Conservation (phyloP, 148 eudicot genomes). For the Fagopyrum tataricum region DNA sequence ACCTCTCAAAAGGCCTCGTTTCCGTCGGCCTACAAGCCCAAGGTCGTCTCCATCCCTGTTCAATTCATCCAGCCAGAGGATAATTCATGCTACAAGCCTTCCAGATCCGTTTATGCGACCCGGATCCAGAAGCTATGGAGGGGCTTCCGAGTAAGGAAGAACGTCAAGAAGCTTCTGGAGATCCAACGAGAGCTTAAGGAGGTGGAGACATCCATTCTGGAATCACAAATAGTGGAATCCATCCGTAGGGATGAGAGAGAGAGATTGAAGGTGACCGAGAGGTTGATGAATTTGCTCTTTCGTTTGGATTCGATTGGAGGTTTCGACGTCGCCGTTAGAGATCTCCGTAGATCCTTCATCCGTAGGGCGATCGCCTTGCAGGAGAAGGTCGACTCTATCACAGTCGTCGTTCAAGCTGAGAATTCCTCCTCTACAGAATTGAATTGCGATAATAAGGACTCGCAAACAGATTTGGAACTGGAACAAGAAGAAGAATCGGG, state of each 20-base stretch:
- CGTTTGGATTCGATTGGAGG: slow-evolving; percentile 59
- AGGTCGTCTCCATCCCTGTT: neutral
- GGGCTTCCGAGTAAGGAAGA: slow-evolving; percentile 52
- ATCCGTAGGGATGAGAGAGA: slow-evolving; percentile 35
- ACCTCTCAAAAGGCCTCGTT: neutral
- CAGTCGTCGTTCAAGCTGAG: neutral
- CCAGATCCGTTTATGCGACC: slow-evolving; percentile 18
- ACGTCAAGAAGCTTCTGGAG: slow-evolving; percentile 35
- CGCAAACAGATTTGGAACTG: neutral
- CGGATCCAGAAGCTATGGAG: slow-evolving; percentile 65
- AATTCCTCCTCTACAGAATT: neutral
- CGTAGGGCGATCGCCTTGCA: slow-evolving; percentile 49
- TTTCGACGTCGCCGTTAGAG: slow-evolving; percentile 42
- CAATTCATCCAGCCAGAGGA: neutral
- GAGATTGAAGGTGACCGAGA: slow-evolving; percentile 47
- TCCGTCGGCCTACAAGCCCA: neutral
- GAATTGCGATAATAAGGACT: neutral
- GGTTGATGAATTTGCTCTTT: slow-evolving; percentile 52
- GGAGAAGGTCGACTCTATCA: slow-evolving; percentile 45
- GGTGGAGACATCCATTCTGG: slow-evolving; percentile 30
- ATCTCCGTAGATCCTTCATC: slow-evolving; percentile 44
- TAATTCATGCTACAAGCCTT: neutral
- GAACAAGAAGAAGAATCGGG: too few relatives aligned
- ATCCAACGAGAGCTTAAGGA: slow-evolving; percentile 32
- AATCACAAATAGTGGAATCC: slow-evolving; percentile 24